Conservation (phyloP, 73 alveolate genomes). For the Paramecium sexaurelia region DNA sequence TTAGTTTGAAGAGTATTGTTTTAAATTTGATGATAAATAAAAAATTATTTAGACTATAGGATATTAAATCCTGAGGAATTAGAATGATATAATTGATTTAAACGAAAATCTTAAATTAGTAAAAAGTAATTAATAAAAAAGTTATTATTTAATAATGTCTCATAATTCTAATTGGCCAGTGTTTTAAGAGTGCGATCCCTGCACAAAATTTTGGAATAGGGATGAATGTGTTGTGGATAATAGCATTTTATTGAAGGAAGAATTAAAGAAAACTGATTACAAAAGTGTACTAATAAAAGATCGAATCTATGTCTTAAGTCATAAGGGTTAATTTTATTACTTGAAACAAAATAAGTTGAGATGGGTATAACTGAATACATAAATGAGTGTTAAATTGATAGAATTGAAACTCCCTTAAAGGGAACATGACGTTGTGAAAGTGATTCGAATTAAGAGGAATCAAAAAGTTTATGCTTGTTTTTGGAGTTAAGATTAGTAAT, state of each 20-base stretch:
- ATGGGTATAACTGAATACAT: not conserved
- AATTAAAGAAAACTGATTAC: not conserved
- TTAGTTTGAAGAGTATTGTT: too few relatives aligned
- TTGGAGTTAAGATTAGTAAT: not conserved
- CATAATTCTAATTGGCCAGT: constrained; percentile 28
- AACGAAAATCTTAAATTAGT: not conserved
- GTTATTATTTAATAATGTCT: not conserved
- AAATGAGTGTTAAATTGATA: not conserved
- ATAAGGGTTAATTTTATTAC: not conserved
- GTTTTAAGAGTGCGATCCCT: constrained; percentile 1
- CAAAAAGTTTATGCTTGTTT: not conserved
- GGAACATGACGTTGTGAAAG: not conserved
- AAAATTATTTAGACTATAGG: too few relatives aligned
- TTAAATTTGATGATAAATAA: too few relatives aligned
- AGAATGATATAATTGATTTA: not conserved
- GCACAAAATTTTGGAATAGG: constrained; percentile 23
- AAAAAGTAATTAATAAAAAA: not conserved
- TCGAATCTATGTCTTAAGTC: not conserved
- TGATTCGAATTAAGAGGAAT: constrained; percentile 4
- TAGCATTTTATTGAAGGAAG: not conserved
- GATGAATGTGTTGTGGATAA: not conserved
- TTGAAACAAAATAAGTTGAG: not conserved
- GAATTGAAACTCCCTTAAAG: not conserved
- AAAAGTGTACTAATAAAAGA: not conserved
- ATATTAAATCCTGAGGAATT: not conserved